A percentile compares a stretch with the other conserved stretches of the same genome.
phyloP scores from a whole-genome alignment of 2,329 filamentous ascomycete species.

The Septoria linicola region DNA sequence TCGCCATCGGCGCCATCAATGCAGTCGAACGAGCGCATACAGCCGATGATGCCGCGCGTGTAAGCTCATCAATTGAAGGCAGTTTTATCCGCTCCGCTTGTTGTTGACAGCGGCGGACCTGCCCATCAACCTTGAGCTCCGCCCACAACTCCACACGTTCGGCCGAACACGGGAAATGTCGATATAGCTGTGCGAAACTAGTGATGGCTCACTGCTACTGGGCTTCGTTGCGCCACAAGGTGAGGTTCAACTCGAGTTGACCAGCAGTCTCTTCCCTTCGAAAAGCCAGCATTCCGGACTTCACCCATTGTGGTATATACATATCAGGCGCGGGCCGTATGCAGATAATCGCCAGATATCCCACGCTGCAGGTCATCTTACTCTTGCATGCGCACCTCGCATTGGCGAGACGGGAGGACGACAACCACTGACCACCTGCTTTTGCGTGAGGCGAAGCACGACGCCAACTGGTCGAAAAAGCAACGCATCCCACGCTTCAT shows the following conservation, averaged over 20 bases:
- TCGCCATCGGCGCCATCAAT: too few species aligned
- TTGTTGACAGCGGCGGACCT: too few species aligned
- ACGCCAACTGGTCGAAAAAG: slow-evolving; percentile 20
- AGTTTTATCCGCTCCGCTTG: slow-evolving; percentile 1
- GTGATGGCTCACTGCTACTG: background rate
- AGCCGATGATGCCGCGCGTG: too few species aligned
- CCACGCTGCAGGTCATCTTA: slow-evolving; percentile 34
- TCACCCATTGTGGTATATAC: background rate
- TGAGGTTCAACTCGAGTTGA: slow-evolving; percentile 6
- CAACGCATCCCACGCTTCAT: slow-evolving; percentile 24
- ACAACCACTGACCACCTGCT: slow-evolving; percentile 16
- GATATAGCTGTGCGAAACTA: background rate
- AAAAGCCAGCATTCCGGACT: background rate
- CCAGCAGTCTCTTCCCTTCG: background rate
- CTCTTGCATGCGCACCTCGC: slow-evolving; percentile 13
- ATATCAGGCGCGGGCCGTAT: slow-evolving; percentile 16
- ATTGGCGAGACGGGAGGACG: slow-evolving; percentile 12
- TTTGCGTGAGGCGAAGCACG: slow-evolving; percentile 18
- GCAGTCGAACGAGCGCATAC: too few species aligned
- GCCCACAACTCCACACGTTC: background rate
- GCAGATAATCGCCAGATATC: slow-evolving; percentile 14
- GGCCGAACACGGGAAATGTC: background rate
- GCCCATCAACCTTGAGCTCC: too few species aligned
- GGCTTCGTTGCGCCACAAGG: slow-evolving; percentile 9
- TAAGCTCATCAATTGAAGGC: too few species aligned